These are phyloP conservation scores for Entomortierella parvispora DNA, from an alignment of 192 early-diverging fungal species.

Conservation along the genomic window DNA sequence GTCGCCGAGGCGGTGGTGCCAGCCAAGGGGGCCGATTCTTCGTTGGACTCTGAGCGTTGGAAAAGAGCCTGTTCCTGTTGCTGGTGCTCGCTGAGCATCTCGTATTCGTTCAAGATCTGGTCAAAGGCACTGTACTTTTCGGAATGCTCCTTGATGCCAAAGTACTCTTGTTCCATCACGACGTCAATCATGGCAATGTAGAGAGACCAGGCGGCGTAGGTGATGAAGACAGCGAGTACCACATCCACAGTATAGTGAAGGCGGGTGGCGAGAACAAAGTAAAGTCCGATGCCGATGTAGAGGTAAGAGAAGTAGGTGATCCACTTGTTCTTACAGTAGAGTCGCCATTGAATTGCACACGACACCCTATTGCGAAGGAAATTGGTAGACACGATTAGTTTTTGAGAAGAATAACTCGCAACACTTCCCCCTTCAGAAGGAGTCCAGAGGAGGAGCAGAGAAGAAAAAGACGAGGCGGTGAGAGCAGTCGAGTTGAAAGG, in stretches of 20 bases:
- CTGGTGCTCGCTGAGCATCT: background rate
- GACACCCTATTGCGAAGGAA: conserved; percentile 27
- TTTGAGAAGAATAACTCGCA: conserved; percentile 1
- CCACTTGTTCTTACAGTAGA: conserved; percentile 54
- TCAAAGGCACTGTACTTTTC: conserved; percentile 42
- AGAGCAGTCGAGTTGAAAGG: too few species aligned
- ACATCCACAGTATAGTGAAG: conserved; percentile 59
- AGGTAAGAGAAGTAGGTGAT: conserved; percentile 50
- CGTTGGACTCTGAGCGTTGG: background rate
- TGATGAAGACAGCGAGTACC: conserved; percentile 59
- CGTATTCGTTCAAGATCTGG: conserved; percentile 8
- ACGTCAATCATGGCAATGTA: conserved; percentile 62
- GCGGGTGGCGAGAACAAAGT: conserved; percentile 53
- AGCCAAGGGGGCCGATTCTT: conserved; percentile 8
- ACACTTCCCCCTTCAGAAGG: too few species aligned
- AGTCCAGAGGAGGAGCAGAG: too few species aligned
- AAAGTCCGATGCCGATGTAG: conserved; percentile 43
- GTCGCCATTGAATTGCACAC: conserved; percentile 49
- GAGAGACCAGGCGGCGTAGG: conserved; percentile 60
- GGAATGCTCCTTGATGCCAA: conserved; percentile 37
- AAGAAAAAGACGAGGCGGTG: too few species aligned
- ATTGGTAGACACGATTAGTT: background rate
- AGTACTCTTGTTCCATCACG: conserved; percentile 53
- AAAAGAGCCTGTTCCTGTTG: background rate
- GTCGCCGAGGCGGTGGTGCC: background rate